Percentiles rank a stretch among this genome's conserved stretches.
phyloP scores from a whole-genome alignment of 495 filamentous ascomycete species.

The Trichoderma asperelloides region DNA sequence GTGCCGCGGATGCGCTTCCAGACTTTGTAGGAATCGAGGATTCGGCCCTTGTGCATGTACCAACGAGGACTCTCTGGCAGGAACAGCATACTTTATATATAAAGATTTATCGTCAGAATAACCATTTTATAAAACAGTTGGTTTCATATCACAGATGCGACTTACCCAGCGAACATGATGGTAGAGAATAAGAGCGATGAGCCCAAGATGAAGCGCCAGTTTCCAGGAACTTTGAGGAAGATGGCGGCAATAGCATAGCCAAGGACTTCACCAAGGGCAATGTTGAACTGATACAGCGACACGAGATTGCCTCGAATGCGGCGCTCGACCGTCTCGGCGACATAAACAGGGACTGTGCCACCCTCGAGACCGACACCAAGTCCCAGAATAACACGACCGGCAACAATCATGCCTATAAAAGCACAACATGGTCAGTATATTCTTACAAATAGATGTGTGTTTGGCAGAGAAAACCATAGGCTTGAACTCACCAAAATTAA shows the following conservation, averaged over 20 bases:
- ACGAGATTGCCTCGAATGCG: conserved; percentile 52
- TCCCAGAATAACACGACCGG: conserved; percentile 51
- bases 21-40: conserved; percentile 45
- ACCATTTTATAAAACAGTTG: background rate
- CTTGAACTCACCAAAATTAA: conserved; percentile 39
- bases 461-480: conserved; percentile 6
- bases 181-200: conserved; percentile 55
- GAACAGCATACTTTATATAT: conserved; percentile 49
- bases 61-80: conserved; percentile 49
- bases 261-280: conserved; percentile 53
- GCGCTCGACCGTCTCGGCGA: conserved; percentile 39
- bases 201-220: conserved; percentile 59
- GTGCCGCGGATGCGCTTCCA: conserved; percentile 54
- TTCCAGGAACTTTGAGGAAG: conserved; percentile 47
- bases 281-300: conserved; percentile 55
- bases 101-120: background rate
- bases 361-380: conserved; percentile 52
- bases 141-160: background rate
- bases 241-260: conserved; percentile 56
- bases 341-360: conserved; percentile 52
- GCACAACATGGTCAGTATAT: too few species aligned
- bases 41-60: conserved; percentile 44
- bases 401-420: conserved; percentile 42
- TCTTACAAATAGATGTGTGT: background rate
- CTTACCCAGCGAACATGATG: conserved; percentile 34